Evolutionary conservation across 257 asterid genomes (phyloP).

Genomic region (Mitragyna speciosa): DNA sequence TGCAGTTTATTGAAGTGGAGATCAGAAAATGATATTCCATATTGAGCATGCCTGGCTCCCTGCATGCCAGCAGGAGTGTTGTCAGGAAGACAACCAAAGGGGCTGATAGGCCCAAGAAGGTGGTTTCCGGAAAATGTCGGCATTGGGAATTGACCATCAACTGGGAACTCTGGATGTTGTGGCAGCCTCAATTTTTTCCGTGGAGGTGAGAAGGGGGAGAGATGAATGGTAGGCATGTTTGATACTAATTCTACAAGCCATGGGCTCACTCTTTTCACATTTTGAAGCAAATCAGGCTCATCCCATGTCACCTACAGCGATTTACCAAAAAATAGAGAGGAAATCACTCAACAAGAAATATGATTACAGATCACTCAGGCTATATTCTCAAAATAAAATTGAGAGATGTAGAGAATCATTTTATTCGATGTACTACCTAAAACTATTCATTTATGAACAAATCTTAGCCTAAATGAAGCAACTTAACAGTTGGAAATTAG

Average conservation of each 20-base stretch:
- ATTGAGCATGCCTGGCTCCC: conserved; percentile 99
- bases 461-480: neutral
- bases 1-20: conserved; percentile 50
- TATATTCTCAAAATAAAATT: neutral
- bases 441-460: neutral
- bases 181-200: conserved; percentile 58
- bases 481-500: neutral
- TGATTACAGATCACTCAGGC: neutral
- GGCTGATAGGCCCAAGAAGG: conserved; percentile 46
- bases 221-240: conserved; percentile 63
- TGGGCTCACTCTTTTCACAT: conserved; percentile 83
- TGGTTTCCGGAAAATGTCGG: conserved; percentile 51
- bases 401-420: neutral
- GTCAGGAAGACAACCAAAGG: conserved; percentile 60
- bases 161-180: conserved; percentile 53
- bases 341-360: neutral
- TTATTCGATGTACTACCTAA: neutral
- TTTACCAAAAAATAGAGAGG: conserved; percentile 1
- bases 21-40: conserved; percentile 61
- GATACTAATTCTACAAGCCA: conserved; percentile 84
- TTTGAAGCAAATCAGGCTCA: conserved; percentile 85
- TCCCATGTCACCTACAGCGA: conserved; percentile 78
- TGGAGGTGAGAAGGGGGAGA: conserved; percentile 74
- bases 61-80: conserved; percentile 97
- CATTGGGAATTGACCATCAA: conserved; percentile 52